Evolutionary conservation across 805 yeast genomes (phyloP), one percentile per base, ranked within the genome.

Genomic region (Myxozyma monticola): DNA sequence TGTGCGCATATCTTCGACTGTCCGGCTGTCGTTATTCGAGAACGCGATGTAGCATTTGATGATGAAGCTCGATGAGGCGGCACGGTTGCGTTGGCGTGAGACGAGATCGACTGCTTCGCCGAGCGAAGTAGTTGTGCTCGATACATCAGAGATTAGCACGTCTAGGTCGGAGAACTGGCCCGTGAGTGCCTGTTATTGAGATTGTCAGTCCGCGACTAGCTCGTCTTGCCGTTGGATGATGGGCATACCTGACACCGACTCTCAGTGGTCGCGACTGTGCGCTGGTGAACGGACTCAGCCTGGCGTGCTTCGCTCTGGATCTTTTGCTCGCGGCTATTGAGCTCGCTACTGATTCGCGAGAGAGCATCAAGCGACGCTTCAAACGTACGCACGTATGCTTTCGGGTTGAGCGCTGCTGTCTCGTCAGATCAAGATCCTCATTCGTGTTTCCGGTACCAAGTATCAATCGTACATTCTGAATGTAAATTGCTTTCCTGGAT

Each of bases 361-460:
- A 91, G 71, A 62, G 88, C 91, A 39, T 81, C 75, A 38, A 89
- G 71, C 2, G 93, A 87, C 1, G 90, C 81, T 65, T 91, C 97
- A 66, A 93, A 90, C 0, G 96, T 88, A 59, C 96, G 78, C 40
- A 91, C 91, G 65, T 87, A 93, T 1, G 98, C 98, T 62, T 88
- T 88, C 1, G 98, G 96, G 63, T 93, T 96, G 47, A 88, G 68
- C 10, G 70, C 67, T 57, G n/a, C n/a, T 25, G 5, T 3, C 39
- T 17, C 20, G 29, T 15, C 8, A 12, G 9, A 12, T 43, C 34
- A 25, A 20, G 17, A 18, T 28, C n/a, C n/a, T n/a, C n/a, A n/a
- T n/a, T n/a, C n/a, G n/a, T n/a, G n/a, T n/a, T n/a, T n/a, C n/a
- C n/a, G n/a, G n/a, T n/a, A n/a, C n/a, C n/a, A n/a, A n/a, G n/a